Conservation (phyloP, 1,139 yeast genomes). For the Yamadazyma spencermartinsiae region DNA sequence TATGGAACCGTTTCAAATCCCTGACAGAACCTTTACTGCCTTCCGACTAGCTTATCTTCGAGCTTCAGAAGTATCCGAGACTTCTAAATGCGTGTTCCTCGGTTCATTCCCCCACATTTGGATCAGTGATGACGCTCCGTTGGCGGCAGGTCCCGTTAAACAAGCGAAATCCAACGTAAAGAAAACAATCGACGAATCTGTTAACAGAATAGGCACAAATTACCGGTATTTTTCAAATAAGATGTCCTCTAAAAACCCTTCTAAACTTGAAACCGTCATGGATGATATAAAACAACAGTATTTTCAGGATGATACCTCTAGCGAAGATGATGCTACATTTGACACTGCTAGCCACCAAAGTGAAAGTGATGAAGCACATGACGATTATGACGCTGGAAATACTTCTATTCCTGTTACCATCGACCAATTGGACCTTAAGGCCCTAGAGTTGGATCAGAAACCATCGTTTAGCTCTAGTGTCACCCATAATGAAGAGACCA, state of each 20-base stretch:
- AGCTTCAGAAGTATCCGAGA: conserved; percentile 49
- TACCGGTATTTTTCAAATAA: not conserved
- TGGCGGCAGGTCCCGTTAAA: conserved; percentile 9
- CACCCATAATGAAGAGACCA: too few species aligned
- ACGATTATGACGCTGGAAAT: not conserved
- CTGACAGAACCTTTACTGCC: conserved; percentile 57
- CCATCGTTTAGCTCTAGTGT: too few species aligned
- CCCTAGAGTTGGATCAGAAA: too few species aligned
- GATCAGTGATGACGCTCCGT: conserved; percentile 35
- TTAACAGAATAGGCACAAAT: not conserved
- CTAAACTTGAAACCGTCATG: not conserved
- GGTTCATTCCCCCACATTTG: conserved; percentile 71
- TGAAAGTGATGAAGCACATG: not conserved
- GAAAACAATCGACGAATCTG: conserved; percentile 9
- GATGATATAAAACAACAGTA: not conserved
- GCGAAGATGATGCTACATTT: conserved; percentile 1
- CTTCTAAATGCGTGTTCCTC: conserved; percentile 52
- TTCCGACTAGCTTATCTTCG: conserved; percentile 57
- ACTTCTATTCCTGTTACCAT: not conserved
- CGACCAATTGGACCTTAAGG: not conserved
- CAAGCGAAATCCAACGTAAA: conserved; percentile 13
- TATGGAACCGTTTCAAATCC: conserved; percentile 8
- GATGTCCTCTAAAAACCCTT: not conserved
- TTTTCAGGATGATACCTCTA: not conserved
- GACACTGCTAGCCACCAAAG: not conserved